Conservation (phyloP, 1,284 basidiomycete genomes). For the Malassezia dermatis region DNA sequence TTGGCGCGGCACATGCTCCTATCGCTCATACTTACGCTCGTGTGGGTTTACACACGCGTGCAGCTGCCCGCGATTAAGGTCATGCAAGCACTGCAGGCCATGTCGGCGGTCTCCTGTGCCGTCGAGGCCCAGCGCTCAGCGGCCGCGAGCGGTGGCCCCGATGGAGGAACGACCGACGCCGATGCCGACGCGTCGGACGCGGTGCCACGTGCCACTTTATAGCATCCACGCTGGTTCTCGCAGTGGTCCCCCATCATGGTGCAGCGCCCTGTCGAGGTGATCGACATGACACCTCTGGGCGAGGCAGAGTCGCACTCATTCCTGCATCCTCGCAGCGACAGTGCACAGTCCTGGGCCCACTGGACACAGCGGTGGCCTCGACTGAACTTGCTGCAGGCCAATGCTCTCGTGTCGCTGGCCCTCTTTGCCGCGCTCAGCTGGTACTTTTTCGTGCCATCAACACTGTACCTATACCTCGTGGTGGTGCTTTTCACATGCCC, state of each 20-base stretch:
- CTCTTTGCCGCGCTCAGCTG: conserved; percentile 3
- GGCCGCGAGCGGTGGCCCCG: not conserved
- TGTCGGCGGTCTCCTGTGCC: not conserved
- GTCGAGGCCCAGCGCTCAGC: not conserved
- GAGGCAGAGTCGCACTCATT: not conserved
- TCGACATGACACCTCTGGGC: not conserved
- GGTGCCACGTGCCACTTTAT: not conserved
- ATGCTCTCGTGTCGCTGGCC: not conserved
- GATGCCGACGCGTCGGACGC: not conserved
- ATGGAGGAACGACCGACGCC: not conserved
- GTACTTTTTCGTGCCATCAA: conserved; percentile 19
- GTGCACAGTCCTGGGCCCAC: not conserved
- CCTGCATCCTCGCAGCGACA: not conserved
- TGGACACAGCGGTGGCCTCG: not conserved
- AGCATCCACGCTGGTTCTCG: not conserved
- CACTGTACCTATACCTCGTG: conserved; percentile 16
- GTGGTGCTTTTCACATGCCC: conserved; percentile 13
- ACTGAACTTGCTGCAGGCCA: not conserved
- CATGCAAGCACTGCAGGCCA: conserved; percentile 2
- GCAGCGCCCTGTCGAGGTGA: not conserved
- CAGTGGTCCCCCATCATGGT: not conserved
- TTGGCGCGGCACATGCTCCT: conserved; percentile 9
- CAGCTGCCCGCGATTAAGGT: not conserved
- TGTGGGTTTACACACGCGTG: not conserved
- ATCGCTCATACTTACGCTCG: not conserved